Evolutionary conservation across 768 basidiomycete genomes (phyloP), one percentile per base, ranked within the genome.

Genomic region (Boletus sp.): DNA sequence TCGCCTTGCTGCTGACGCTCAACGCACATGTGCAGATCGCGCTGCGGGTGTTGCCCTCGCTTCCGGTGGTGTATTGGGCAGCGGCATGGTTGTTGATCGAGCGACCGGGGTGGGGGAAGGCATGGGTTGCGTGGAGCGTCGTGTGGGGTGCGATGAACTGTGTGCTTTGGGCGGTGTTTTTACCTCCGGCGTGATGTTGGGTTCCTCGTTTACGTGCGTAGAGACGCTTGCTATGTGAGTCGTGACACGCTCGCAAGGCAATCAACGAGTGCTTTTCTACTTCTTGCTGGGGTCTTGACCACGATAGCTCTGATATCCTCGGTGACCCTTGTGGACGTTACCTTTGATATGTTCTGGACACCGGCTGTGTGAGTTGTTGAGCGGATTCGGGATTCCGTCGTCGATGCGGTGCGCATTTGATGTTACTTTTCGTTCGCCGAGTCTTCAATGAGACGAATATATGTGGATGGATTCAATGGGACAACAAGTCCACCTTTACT

Each of bases 11-110:
- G 39, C 75, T 97, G 17, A 76, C 94, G 14, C 83, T 94, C 67
- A 81, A 83, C 17, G 90, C 93, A 0, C 92, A 98, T 64, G 87
- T 86, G 2, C 96, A 97, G 69, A 97, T 98, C 59, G 76, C 85
- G 18, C 82, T 98, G 2, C 87, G 95, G 7, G 77, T 89, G 12
- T 83, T 85, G 20, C 80, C 87, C 1, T 83, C 88, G 4, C 79
- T 93, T 71, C 96, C 96, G 1, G 75, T 89, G 47, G 75, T 83
- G 1, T 94, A 92, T 71, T 98, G 96, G 97, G 87, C 84, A 3
- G 85, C 88, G n/a, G 84, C 91, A 4, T 78, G 82, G 71, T 71
- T 94, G 18, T 66, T 89, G 36, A 60, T 83, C 35, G 74, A 80
- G 57, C 71, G 75, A 28, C 81, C 80, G 17, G 54, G 50, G 36